Percentiles rank a stretch among this genome's conserved stretches.
phyloP scores from a whole-genome alignment of 805 yeast genomes.

The Kuraishia capsulata region DNA sequence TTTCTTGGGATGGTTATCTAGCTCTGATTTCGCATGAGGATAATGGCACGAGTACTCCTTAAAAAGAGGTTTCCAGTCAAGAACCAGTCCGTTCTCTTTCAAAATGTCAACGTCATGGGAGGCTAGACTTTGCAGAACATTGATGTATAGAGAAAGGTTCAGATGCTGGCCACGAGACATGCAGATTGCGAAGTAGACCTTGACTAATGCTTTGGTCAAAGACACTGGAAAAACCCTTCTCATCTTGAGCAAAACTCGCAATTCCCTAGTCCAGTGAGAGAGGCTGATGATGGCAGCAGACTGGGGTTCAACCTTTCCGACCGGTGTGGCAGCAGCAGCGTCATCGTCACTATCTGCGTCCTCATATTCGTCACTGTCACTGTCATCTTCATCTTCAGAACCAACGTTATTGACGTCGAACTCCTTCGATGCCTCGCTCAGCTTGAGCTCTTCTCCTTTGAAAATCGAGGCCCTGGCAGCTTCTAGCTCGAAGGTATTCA shows the following conservation, averaged over 20 bases:
- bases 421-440: conserved; percentile 47
- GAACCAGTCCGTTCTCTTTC: conserved; percentile 26
- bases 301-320: conserved; percentile 53
- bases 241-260: conserved; percentile 68
- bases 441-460: conserved; percentile 27
- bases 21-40: conserved; percentile 39
- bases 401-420: conserved; percentile 21
- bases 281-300: conserved; percentile 70
- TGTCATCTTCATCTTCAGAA: conserved; percentile 25
- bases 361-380: conserved; percentile 26
- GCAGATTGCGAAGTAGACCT: conserved; percentile 63
- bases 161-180: conserved; percentile 65
- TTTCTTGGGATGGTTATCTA: conserved; percentile 38
- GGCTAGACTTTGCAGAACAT: conserved; percentile 50
- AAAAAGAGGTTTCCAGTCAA: conserved; percentile 44
- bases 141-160: conserved; percentile 50
- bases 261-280: conserved; percentile 81
- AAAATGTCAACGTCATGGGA: conserved; percentile 31
- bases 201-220: conserved; percentile 50
- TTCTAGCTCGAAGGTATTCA: conserved; percentile 13
- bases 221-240: conserved; percentile 71
- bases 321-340: conserved; percentile 32
- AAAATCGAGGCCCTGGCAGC: not conserved
- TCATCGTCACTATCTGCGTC: conserved; percentile 32
- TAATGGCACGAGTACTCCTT: conserved; percentile 25